Conservation (phyloP, 371 early-diverging fungal genomes). For the Mortierella sp. region DNA sequence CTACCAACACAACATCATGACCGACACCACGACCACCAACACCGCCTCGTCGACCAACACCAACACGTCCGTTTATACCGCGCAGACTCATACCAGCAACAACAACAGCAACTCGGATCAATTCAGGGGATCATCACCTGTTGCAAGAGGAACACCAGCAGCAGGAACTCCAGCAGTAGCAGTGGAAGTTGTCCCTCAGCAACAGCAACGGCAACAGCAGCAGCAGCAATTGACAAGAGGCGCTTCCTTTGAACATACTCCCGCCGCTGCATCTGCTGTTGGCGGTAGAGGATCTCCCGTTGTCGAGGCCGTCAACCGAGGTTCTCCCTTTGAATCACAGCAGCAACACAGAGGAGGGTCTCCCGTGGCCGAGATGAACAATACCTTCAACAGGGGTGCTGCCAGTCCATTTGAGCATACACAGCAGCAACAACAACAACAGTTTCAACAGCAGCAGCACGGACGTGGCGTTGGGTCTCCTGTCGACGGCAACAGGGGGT, state of each 20-base stretch:
- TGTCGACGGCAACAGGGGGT: neutral
- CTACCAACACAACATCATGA: neutral
- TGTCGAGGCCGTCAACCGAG: slow-evolving; percentile 23
- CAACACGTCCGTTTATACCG: slow-evolving; percentile 1
- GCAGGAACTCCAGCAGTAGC: neutral
- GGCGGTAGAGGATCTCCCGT: slow-evolving; percentile 22
- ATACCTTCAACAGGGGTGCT: neutral
- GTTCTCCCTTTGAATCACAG: slow-evolving; percentile 5
- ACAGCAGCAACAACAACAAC: neutral
- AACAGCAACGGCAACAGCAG: slow-evolving; percentile 9
- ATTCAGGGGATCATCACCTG: slow-evolving; percentile 1
- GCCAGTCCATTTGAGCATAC: slow-evolving; percentile 15
- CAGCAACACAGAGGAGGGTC: neutral
- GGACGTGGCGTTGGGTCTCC: neutral
- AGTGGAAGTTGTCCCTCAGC: neutral
- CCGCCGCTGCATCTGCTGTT: neutral
- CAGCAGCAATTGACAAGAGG: neutral
- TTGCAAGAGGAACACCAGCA: neutral
- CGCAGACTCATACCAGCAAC: neutral
- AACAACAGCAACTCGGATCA: neutral
- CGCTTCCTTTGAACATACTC: neutral
- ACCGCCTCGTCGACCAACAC: neutral
- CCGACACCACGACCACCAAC: neutral
- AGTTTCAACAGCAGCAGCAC: neutral
- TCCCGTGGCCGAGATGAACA: slow-evolving; percentile 6